Conservation (phyloP, 2,329 filamentous ascomycete species). For the Fusarium haematococcum region DNA sequence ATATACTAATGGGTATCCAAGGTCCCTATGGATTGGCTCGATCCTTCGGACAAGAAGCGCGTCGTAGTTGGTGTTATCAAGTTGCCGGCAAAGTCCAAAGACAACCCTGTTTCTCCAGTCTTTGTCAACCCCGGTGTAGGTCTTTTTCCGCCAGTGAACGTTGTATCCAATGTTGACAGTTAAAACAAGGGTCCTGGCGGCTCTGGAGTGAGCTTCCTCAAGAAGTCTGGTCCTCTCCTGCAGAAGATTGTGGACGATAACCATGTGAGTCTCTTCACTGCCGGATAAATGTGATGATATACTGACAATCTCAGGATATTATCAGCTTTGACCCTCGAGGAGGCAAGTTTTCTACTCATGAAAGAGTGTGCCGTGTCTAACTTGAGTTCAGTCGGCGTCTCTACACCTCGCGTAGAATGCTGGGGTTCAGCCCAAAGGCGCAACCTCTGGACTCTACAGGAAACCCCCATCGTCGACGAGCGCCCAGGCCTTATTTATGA, state of each 20-base stretch:
- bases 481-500: conserved; percentile 60
- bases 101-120: conserved; percentile 44
- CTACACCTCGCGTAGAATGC: conserved; percentile 63
- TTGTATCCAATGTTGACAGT: background rate
- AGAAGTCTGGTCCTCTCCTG: conserved; percentile 45
- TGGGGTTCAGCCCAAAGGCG: conserved; percentile 58
- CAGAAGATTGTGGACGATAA: conserved; percentile 61
- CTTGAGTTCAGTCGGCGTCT: conserved; percentile 55
- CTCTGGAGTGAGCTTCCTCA: conserved; percentile 55
- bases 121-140: conserved; percentile 52
- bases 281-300: fast-evolving
- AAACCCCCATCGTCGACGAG: conserved; percentile 59
- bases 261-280: conserved; percentile 49
- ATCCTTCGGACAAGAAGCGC: conserved; percentile 41
- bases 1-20: conserved; percentile 16
- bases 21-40: conserved; percentile 53
- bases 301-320: conserved; percentile 52
- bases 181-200: conserved; percentile 60
- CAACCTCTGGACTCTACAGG: conserved; percentile 58
- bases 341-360: conserved; percentile 42
- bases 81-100: conserved; percentile 47
- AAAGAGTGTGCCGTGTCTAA: background rate
- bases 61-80: conserved; percentile 50
- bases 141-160: background rate
- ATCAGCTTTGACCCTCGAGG: conserved; percentile 65